phyloP scores from a whole-genome alignment of 371 early-diverging fungal species.

The Mortierella sp. region DNA sequence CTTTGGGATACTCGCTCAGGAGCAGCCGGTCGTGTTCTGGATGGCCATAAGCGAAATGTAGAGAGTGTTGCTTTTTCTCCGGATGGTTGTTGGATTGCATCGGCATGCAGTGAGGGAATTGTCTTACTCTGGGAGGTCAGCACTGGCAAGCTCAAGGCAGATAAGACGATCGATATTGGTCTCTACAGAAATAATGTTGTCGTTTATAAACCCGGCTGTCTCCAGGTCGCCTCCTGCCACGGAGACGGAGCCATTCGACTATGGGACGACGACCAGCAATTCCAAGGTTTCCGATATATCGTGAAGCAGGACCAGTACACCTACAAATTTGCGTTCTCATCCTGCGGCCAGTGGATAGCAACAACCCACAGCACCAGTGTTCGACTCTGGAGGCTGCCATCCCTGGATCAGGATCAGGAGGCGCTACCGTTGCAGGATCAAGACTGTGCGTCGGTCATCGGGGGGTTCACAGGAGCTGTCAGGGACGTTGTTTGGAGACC shows the following conservation, averaged over 20 bases:
- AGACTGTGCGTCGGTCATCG: too few relatives aligned
- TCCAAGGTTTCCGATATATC: neutral
- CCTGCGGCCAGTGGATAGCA: neutral
- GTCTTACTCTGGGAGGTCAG: neutral
- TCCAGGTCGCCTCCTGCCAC: neutral
- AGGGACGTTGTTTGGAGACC: neutral
- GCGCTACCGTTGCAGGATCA: too few relatives aligned
- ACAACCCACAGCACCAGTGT: too few relatives aligned
- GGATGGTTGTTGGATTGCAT: neutral
- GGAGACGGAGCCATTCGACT: neutral
- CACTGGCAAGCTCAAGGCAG: neutral
- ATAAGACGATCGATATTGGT: too few relatives aligned
- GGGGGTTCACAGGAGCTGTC: neutral
- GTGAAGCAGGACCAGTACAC: neutral
- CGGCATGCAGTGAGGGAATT: neutral
- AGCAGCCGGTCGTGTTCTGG: neutral
- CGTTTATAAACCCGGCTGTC: neutral
- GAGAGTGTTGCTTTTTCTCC: neutral
- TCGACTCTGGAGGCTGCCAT: too few relatives aligned
- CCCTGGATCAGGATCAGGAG: too few relatives aligned
- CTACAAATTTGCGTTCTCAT: neutral
- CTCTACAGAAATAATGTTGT: neutral
- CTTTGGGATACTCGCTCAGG: neutral
- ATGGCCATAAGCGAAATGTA: neutral
- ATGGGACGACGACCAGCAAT: neutral